Base-by-base conservation (phyloP, 306 rosid genomes). In the Prunus campanulata region DNA sequence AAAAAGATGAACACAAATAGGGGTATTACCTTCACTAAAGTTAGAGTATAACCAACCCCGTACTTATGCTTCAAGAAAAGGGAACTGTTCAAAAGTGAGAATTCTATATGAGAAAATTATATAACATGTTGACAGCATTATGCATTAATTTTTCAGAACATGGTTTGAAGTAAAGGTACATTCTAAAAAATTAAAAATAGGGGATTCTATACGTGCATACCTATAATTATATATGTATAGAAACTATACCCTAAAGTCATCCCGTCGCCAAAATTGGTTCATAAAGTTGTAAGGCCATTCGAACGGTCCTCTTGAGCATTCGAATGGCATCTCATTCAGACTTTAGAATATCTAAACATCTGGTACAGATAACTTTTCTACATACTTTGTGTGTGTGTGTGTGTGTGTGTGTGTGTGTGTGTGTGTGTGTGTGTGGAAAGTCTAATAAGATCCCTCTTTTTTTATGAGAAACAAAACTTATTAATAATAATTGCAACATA, bases 21-120 rank as follows among this genome's bases (percentile, higher is more conserved):
- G 74, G 81, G 81, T 25, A 84, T 84, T 70, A 91, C 96, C 97
- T 94, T 94, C 74, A 89, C 98, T 71, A 94, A 85, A 65, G 98
- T 94, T 49, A 94, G 86, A 74, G 96, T 94, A 86, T 94, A 94
- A 68, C 98, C 98, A 72, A 94, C 98, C 71, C 98, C 98, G 51
- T 90, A 94, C 52, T 90, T 93, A 84, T 89, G 98, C 93, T 94
- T 94, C 93, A 94, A 84, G 89, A 87, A 94, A 81, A 94, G 91
- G 60, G 98, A 92, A 82, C 98, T 94, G 93, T 68, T 39, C 59
- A 81, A 81, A 87, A 78, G 60, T 35, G 64, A 25, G 65, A 47
- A 72, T 22, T 15, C 47, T 24, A 81, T 18, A 47, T 44, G 47
- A 70, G 56, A 29, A 51, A 48, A 11, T 59, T 14, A 18, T 35